A percentile compares a stretch with the other conserved stretches of the same genome.
phyloP scores from a whole-genome alignment of 2,329 filamentous ascomycete species.

The Dendrostoma leiphaemia region DNA sequence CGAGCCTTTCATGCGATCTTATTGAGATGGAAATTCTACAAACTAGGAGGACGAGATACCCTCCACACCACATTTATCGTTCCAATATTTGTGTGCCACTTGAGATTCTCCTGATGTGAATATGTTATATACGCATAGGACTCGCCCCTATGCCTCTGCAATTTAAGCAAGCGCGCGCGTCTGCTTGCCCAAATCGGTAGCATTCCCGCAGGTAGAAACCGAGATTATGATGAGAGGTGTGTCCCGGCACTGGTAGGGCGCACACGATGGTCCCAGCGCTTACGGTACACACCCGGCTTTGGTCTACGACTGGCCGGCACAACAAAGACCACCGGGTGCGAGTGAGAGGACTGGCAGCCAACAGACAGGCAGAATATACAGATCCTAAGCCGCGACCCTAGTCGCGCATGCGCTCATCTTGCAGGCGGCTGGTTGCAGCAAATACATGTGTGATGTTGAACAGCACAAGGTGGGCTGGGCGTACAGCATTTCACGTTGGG shows the following conservation, averaged over 20 bases:
- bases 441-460: not conserved
- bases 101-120: not conserved
- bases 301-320: not conserved
- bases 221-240: not conserved
- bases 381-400: slow-evolving; percentile 8
- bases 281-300: not conserved
- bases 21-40: not conserved
- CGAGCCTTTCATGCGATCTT: not conserved
- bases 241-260: not conserved
- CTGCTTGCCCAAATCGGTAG: not conserved
- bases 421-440: not conserved
- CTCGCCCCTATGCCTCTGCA: not conserved
- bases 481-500: too few species aligned
- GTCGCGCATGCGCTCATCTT: slow-evolving; percentile 9
- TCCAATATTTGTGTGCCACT: not conserved
- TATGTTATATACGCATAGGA: not conserved
- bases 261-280: slow-evolving; percentile 4
- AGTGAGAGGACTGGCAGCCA: not conserved
- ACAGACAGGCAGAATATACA: not conserved
- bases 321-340: not conserved
- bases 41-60: not conserved
- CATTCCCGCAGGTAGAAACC: not conserved
- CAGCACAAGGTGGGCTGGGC: not conserved
- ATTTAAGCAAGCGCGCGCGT: slow-evolving; percentile 2
- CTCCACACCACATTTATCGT: not conserved